Evolutionary conservation across 2,329 filamentous ascomycete genomes (phyloP).

Genomic region (Fusarium luffae): DNA sequence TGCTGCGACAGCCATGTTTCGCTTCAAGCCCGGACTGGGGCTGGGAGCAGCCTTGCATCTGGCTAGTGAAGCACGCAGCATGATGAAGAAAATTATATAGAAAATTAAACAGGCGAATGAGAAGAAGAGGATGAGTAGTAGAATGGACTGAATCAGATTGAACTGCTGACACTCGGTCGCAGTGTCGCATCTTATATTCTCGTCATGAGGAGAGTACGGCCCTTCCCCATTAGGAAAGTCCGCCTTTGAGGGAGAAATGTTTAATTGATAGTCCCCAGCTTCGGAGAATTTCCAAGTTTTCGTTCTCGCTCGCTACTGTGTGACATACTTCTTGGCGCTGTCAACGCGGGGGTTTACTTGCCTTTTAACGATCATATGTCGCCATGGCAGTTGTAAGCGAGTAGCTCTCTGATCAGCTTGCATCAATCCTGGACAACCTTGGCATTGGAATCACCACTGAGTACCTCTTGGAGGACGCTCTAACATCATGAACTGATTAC

Average conservation of each 20-base stretch:
- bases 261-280: constrained; percentile 11
- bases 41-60: constrained; percentile 9
- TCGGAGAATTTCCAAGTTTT: constrained; percentile 6
- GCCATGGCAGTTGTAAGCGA: neutral
- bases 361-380: neutral
- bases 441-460: no score
- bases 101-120: neutral
- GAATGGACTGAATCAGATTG: neutral
- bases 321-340: neutral
- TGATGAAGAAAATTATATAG: neutral
- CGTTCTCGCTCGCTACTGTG: neutral
- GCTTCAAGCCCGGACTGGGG: constrained; percentile 15
- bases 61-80: constrained; percentile 39
- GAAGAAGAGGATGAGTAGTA: neutral
- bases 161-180: neutral
- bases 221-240: constrained; percentile 47
- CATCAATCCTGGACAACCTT: neutral
- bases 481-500: neutral
- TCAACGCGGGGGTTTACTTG: neutral
- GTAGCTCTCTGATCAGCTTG: neutral
- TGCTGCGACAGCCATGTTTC: constrained; percentile 32
- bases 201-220: constrained; percentile 37
- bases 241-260: constrained; percentile 22
- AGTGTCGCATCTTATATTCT: constrained; percentile 35
- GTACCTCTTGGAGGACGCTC: no score